Percentiles rank a stretch among this genome's conserved stretches.
Evolutionary conservation across 2,329 filamentous ascomycete genomes (phyloP).

Genomic region (Ophiosphaerella narmari): DNA sequence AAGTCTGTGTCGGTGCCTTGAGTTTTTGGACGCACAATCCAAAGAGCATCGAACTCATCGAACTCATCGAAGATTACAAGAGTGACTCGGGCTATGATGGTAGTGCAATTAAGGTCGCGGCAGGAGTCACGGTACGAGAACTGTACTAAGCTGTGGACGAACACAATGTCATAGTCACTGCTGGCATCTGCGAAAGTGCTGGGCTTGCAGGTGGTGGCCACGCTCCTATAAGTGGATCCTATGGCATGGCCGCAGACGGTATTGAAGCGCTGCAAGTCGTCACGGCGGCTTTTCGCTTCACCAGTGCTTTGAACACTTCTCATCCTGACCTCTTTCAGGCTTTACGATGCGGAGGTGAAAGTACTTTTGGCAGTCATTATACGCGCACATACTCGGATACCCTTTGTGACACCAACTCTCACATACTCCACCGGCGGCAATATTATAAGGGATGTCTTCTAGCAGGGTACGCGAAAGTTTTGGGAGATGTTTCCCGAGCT

Average conservation of each 20-base stretch:
- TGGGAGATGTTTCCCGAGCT: slow-evolving; percentile 19
- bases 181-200: slow-evolving; percentile 30
- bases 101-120: slow-evolving; percentile 27
- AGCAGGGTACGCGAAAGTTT: slow-evolving; percentile 14
- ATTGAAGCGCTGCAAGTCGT: slow-evolving; percentile 31
- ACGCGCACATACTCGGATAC: slow-evolving; percentile 22
- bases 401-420: slow-evolving; percentile 21
- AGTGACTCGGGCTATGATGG: slow-evolving; percentile 19
- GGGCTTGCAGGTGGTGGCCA: slow-evolving; percentile 24
- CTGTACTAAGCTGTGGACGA: slow-evolving; percentile 19
- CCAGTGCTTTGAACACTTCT: slow-evolving; percentile 21
- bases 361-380: slow-evolving; percentile 23
- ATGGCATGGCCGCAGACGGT: slow-evolving; percentile 31
- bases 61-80: slow-evolving; percentile 16
- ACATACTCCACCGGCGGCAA: slow-evolving; percentile 31
- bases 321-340: slow-evolving; percentile 24
- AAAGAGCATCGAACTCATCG: slow-evolving; percentile 18
- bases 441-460: slow-evolving; percentile 30
- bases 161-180: slow-evolving; percentile 28
- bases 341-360: slow-evolving; percentile 23
- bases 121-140: slow-evolving; percentile 30
- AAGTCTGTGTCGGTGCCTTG: slow-evolving; percentile 29
- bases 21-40: slow-evolving; percentile 38
- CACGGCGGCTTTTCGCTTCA: slow-evolving; percentile 25
- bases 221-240: slow-evolving; percentile 14